Evolutionary conservation across 2,329 filamentous ascomycete species (phyloP), one percentile per base, ranked within the genome.

Genomic region (Trichoderma citrinoviride): DNA sequence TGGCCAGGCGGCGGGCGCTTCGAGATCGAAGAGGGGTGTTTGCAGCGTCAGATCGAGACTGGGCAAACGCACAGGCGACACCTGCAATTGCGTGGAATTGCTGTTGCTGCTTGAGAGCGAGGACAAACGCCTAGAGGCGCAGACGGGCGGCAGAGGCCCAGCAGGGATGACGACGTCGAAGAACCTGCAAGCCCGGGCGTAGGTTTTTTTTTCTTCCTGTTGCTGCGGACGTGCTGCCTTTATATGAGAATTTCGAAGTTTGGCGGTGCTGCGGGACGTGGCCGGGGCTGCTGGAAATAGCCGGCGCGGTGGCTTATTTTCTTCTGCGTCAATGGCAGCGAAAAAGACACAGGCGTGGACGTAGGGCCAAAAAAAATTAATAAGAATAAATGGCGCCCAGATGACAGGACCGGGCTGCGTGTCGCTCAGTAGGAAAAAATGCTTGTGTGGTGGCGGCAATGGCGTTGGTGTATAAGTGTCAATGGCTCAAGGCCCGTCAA

Each of bases 161-260:
- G 58, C 57, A 63, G 64, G 64, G 58, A 65, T 62, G 47, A 33
- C n/a, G 25, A 27, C n/a, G 47, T 61, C 50, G 64, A 63, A 56
- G 58, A 43, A 70, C 69, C 71, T 68, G 74, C 66, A 75, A 68
- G 74, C 77, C 77, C 69, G 55, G 68, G 63, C 62, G 57, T 43
- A n/a, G n/a, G 8, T 3, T 27, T 37, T 14, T 37, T 37, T 37
- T 12, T 37, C 33, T n/a, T n/a, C n/a, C n/a, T n/a, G 33, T 14
- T 14, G n/a, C 33, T 50, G 8, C 33, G 19, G 44, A 19, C 7
- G 44, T n/a, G 15, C 6, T 37, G 15, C 3, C 29, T 53, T 61
- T 54, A 43, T 61, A 53, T 61, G 27, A 43, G 44, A 27, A 10
- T 64, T 52, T 37, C 25, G 17, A 27, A n/a, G 56, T 27, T 7